These are phyloP conservation scores for Coemansia sp. DNA, from an alignment of 192 early-diverging fungal species.

Conservation along the genomic window DNA sequence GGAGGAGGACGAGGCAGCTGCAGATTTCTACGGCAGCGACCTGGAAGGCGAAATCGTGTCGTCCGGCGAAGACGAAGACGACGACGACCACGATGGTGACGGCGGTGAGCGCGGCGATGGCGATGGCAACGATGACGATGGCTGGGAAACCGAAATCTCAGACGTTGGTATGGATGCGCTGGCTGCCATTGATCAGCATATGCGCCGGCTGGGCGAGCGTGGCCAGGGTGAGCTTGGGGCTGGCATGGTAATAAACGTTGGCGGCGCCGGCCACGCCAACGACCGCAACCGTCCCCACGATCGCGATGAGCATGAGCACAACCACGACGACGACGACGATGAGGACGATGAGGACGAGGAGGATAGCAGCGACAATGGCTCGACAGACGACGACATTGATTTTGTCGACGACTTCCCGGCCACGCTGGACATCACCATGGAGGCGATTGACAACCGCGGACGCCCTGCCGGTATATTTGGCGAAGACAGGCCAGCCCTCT, in stretches of 20 bases:
- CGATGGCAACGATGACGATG: conserved; percentile 25
- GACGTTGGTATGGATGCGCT: conserved; percentile 21
- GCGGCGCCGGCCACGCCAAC: conserved; percentile 3
- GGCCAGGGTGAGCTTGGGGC: conserved; percentile 1
- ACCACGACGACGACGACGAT: conserved; percentile 3
- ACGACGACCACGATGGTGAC: conserved; percentile 30
- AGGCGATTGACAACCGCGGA: conserved; percentile 28
- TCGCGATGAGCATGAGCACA: neutral
- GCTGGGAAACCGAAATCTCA: conserved; percentile 35
- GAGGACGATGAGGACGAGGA: conserved; percentile 14
- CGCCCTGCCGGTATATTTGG: neutral
- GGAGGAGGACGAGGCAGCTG: conserved; percentile 56
- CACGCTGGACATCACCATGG: conserved; percentile 46
- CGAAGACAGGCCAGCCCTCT: conserved; percentile 10
- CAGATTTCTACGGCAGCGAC: conserved; percentile 59
- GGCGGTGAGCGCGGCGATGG: conserved; percentile 12
- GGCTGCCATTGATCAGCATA: conserved; percentile 16
- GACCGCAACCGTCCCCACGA: neutral
- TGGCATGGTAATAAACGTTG: neutral
- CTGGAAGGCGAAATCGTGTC: conserved; percentile 55
- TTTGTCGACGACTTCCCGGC: conserved; percentile 31
- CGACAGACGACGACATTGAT: conserved; percentile 32
- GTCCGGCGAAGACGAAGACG: conserved; percentile 54
- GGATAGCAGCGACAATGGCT: conserved; percentile 6
- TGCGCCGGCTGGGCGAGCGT: neutral